Evolutionary conservation across 176 grass and related monocot species (phyloP), one percentile per base, ranked within the genome.

Genomic region (Oryza brachyantha): DNA sequence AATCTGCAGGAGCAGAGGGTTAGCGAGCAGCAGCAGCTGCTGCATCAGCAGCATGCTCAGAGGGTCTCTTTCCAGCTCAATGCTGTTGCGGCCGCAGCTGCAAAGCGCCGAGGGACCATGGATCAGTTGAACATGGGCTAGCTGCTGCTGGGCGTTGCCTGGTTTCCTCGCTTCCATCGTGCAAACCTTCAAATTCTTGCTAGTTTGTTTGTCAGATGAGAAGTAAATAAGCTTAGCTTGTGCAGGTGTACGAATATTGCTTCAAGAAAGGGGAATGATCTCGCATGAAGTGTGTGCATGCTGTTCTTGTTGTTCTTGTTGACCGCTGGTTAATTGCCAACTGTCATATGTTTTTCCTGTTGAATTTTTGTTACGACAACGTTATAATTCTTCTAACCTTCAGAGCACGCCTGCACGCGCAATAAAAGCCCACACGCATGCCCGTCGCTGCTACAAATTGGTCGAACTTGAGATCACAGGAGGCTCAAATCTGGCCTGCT

Each of bases 11-110:
- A 95, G 69, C 90, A 80, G 65, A 83, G 77, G 17, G 73, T n/a
- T 29, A 77, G 25, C 57, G 68, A 74, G 63, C 92, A 5, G 42
- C 48, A 99, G 2, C 86, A 91, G 39, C 74, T 84, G 41, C 84
- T 69, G n/a, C n/a, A n/a, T 29, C 76, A 75, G 26, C 88, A 91
- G 61, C 86, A 82, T 50, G 24, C 69, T 13, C 96, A 96, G 67
- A 91, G 92, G 82, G 96, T 99, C 78, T 93, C 92, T 81, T 96
- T 99, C 37, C 96, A 92, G 36, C 88, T 99, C 4, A 89, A 89
- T 13, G 74, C 78, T 40, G 82, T 85, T 48, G 85, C 85, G 37
- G 85, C 82, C 13, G 80, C 79, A 8, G 83, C 92, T 72, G 83
- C 83, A 64, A 90, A 88, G 70, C 85, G 79, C 16, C 82, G 87